These are phyloP conservation scores for Leccinellum rugosiceps DNA, from an alignment of 768 basidiomycete genomes.

Conservation along the genomic window DNA sequence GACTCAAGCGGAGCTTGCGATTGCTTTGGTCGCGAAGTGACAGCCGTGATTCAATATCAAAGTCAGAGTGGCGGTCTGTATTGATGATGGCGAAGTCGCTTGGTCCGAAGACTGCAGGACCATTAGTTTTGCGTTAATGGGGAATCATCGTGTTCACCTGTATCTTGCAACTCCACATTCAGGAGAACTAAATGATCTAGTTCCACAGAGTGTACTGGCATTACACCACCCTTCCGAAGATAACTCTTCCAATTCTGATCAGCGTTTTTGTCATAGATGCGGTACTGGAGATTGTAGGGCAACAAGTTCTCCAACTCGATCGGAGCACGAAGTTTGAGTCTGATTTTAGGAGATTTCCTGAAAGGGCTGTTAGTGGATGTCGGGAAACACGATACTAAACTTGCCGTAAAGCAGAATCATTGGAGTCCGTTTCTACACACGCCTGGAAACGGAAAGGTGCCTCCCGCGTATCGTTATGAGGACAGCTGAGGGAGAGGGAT, in stretches of 20 bases:
- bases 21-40: slow-evolving; percentile 69
- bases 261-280: slow-evolving; percentile 95
- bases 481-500: slow-evolving; percentile 79
- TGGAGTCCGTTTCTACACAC: slow-evolving; percentile 74
- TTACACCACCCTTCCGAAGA: slow-evolving; percentile 86
- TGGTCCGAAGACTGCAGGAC: slow-evolving; percentile 70
- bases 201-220: slow-evolving; percentile 96
- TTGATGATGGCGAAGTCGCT: slow-evolving; percentile 98
- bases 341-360: slow-evolving; percentile 84
- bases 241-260: slow-evolving; percentile 95
- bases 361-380: slow-evolving; percentile 2
- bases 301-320: slow-evolving; percentile 94
- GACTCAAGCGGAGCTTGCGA: slow-evolving; percentile 71
- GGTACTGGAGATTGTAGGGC: slow-evolving; percentile 91
- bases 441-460: slow-evolving; percentile 94
- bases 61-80: slow-evolving; percentile 87
- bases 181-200: slow-evolving; percentile 84
- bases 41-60: slow-evolving; percentile 73
- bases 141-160: slow-evolving; percentile 47
- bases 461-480: slow-evolving; percentile 75
- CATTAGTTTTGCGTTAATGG: background rate
- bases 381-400: slow-evolving; percentile 15
- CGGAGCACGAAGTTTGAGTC: slow-evolving; percentile 84
- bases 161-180: slow-evolving; percentile 89
- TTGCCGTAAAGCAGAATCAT: slow-evolving; percentile 54